These are phyloP conservation scores for Jaltomata sinuosa DNA, from an alignment of 257 asterid genomes.

Conservation along the genomic window DNA sequence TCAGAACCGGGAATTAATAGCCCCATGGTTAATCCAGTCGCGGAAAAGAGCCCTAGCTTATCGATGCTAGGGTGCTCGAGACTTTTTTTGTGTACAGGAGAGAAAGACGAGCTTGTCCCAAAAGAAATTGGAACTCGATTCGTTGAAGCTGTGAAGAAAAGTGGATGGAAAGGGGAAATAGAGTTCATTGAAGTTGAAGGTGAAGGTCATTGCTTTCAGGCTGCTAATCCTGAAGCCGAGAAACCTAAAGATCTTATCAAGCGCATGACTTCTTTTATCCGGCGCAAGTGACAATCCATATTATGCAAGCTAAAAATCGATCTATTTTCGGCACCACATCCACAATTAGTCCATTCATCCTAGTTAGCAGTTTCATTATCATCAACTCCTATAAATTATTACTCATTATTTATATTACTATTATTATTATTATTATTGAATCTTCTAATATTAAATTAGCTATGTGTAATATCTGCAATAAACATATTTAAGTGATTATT, in stretches of 20 bases:
- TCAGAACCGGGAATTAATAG: neutral
- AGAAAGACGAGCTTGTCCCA: neutral
- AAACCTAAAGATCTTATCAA: neutral
- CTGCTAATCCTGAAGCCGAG: neutral
- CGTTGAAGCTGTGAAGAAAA: neutral
- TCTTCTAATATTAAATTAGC: too few species aligned
- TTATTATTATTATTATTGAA: too few species aligned
- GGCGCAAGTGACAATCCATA: neutral
- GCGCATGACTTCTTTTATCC: conserved; percentile 2
- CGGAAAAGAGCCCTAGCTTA: neutral
- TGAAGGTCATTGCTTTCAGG: conserved; percentile 16
- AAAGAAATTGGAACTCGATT: neutral
- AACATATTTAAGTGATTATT: too few species aligned
- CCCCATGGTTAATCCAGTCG: conserved; percentile 9
- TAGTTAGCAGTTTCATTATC: too few species aligned
- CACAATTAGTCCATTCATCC: too few species aligned
- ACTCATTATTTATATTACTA: too few species aligned
- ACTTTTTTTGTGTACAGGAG: neutral
- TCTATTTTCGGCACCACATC: too few species aligned
- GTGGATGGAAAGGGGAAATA: conserved; percentile 12
- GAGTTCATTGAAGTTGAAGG: conserved; percentile 6
- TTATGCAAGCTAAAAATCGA: too few species aligned
- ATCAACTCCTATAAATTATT: too few species aligned
- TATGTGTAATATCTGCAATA: too few species aligned
- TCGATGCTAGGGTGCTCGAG: neutral